A percentile compares a stretch with the other conserved stretches of the same genome.
Conservation (phyloP, 345 rosid species). For the Pugionium cornutum region DNA sequence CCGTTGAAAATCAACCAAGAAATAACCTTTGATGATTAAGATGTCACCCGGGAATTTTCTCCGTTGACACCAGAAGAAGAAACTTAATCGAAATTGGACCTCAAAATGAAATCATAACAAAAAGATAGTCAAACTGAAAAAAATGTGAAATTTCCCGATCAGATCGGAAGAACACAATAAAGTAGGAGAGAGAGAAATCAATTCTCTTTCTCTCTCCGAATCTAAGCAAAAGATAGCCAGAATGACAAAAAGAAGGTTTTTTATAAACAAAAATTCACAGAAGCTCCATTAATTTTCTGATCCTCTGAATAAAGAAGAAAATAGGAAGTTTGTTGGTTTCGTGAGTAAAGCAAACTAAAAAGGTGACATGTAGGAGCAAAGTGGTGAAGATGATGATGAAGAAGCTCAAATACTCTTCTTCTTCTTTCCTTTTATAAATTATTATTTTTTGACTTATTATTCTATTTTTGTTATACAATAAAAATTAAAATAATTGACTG, state of each 20-base stretch:
- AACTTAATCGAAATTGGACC: conserved; percentile 2
- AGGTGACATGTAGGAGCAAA: conserved; percentile 38
- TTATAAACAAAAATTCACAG: background rate
- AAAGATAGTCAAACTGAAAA: background rate
- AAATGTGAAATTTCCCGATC: conserved; percentile 7
- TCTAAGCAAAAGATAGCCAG: conserved; percentile 17
- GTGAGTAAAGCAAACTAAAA: conserved; percentile 33
- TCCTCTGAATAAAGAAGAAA: conserved; percentile 23
- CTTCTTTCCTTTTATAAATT: background rate
- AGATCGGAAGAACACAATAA: conserved; percentile 33
- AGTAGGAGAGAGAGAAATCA: conserved; percentile 22
- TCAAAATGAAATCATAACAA: background rate
- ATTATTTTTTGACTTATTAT: background rate
- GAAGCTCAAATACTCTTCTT: conserved; percentile 17
- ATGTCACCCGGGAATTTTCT: conserved; percentile 11
- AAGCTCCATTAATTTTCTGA: conserved; percentile 7
- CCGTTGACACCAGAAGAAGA: conserved; percentile 20
- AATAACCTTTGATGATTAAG: conserved; percentile 5
- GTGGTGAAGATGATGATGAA: conserved; percentile 31
- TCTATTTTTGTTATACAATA: background rate
- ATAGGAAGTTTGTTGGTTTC: conserved; percentile 46
- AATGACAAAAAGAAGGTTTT: background rate
- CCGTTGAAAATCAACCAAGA: conserved; percentile 1
- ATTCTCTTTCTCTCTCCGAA: conserved; percentile 29
- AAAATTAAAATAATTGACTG: background rate